These are phyloP conservation scores for Paramarasmius palmivorus DNA, from an alignment of 1,284 basidiomycete species.

Conservation along the genomic window DNA sequence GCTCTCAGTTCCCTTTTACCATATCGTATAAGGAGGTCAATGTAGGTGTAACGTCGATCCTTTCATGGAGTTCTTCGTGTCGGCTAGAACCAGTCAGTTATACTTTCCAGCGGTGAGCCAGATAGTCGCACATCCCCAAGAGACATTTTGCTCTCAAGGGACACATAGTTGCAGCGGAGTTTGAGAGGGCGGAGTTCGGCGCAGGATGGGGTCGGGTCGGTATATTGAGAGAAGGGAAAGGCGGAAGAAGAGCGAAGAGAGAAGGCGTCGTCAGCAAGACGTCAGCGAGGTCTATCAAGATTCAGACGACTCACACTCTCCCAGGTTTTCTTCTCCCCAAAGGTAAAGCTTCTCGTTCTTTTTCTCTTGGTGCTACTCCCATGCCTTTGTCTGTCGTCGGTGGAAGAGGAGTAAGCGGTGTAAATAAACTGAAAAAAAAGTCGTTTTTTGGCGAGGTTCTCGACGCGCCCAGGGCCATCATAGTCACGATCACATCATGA, in stretches of 20 bases:
- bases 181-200: slow-evolving; percentile 76
- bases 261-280: not conserved
- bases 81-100: slow-evolving; percentile 62
- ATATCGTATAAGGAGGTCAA: no score
- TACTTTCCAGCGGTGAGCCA: slow-evolving; percentile 62
- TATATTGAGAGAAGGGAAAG: not conserved
- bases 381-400: not conserved
- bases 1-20: no score
- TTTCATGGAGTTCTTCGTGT: slow-evolving; percentile 66
- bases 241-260: not conserved
- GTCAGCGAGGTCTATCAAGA: not conserved
- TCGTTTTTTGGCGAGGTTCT: no score
- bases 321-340: slow-evolving; percentile 9
- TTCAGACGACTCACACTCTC: slow-evolving; percentile 6
- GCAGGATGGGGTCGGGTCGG: slow-evolving; percentile 52
- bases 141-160: slow-evolving; percentile 71
- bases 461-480: no score
- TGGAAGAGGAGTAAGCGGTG: no score
- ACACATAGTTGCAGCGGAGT: slow-evolving; percentile 71
- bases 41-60: no score
- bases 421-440: no score
- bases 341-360: slow-evolving; percentile 9
- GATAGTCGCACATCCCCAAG: slow-evolving; percentile 66
- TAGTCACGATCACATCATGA: no score
- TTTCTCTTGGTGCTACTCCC: slow-evolving; percentile 7